phyloP scores from a whole-genome alignment of 1,139 yeast species.

The Tardiomyces depauwii region DNA sequence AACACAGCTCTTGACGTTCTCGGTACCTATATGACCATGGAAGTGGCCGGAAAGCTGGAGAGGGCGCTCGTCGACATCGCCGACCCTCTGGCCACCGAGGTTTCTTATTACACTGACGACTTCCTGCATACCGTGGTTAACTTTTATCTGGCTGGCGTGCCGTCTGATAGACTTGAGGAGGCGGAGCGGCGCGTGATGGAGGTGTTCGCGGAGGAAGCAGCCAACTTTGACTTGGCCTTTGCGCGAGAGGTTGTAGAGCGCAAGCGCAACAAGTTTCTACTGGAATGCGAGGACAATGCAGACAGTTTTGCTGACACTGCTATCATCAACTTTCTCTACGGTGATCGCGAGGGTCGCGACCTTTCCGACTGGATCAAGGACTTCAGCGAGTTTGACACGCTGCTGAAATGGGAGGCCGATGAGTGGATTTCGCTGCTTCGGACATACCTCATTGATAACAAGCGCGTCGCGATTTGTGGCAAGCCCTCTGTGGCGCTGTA shows the following conservation, averaged over 20 bases:
- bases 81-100: conserved; percentile 66
- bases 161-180: conserved; percentile 46
- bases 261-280: conserved; percentile 49
- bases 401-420: conserved; percentile 48
- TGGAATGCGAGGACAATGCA: conserved; percentile 57
- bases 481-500: conserved; percentile 62
- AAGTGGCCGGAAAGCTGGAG: conserved; percentile 49
- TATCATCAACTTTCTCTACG: conserved; percentile 72
- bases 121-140: conserved; percentile 49
- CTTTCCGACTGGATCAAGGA: conserved; percentile 43
- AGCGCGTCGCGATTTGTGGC: conserved; percentile 65
- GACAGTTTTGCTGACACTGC: conserved; percentile 53
- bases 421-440: conserved; percentile 56
- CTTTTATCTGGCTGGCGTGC: conserved; percentile 62
- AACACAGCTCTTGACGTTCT: conserved; percentile 63
- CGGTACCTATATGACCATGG: conserved; percentile 64
- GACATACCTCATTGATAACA: conserved; percentile 47
- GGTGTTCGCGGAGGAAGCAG: conserved; percentile 35
- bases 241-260: conserved; percentile 59
- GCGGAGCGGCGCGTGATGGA: conserved; percentile 43
- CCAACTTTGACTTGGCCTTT: conserved; percentile 49
- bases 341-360: conserved; percentile 48
- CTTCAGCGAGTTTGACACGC: conserved; percentile 47
- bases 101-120: conserved; percentile 60
- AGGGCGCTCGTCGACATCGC: conserved; percentile 68